Base-by-base conservation (phyloP, 768 basidiomycete species). In the Rhodotorula toruloides region DNA sequence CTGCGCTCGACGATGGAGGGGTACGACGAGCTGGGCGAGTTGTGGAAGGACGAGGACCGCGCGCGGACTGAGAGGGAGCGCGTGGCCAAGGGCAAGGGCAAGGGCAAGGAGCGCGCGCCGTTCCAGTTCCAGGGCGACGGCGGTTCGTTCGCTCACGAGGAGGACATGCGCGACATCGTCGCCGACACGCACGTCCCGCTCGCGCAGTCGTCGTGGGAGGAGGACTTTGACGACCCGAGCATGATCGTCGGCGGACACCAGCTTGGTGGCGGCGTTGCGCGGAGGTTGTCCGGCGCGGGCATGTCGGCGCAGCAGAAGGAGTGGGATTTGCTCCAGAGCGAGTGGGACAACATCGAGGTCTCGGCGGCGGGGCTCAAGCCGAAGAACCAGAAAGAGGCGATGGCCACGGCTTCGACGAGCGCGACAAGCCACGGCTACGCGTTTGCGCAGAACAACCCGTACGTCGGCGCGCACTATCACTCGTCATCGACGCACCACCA, bases 341-440 rank as follows among this genome's bases (percentile, higher is more conserved):
- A 86, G 64, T 93, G 90, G 90, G 90, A 93, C 72, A 78, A 78
- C 7, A 89, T 88, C 61, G 90, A 91, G 75, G 88, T 87, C 1
- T 87, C 86, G 10, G 76, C 84, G 1, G 76, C 82, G 0, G 89
- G 88, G 1, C 81, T 91, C 61, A 81, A 80, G 70, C 81, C 68
- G n/a, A 81, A 16, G 76, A 86, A 19, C 72, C 77, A 27, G 27
- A 59, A 61, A 0, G 40, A 54, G 31, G 54, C 61, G 1, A 36
- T 57, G n/a, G n/a, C n/a, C n/a, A n/a, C n/a, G n/a, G n/a, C n/a
- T n/a, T n/a, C n/a, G 50, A 57, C 70, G 12, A 40, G 40, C 44
- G 37, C 65, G 50, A 39, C 59, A 9, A 7, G 43, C 3, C 44
- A 57, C 63, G 61, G 63, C 2, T 65, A 67, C 63, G n/a, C 64